Percentiles rank a stretch among this genome's conserved stretches.
phyloP scores from a whole-genome alignment of 202 grass and related monocot species.

The Zoysia matrella region DNA sequence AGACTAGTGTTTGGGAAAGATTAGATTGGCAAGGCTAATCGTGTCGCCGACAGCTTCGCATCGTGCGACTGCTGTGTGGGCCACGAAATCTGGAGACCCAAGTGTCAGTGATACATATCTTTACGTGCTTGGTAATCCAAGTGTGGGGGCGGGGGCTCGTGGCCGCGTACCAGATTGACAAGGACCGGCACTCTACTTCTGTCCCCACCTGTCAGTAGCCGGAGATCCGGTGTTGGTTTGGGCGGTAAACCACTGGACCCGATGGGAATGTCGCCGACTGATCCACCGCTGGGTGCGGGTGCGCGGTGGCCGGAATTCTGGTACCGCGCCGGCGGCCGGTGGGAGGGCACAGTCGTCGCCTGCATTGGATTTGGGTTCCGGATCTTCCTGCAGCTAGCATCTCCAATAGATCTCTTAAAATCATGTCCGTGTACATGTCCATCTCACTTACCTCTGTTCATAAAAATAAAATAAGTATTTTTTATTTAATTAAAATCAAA shows the following conservation, averaged over 20 bases:
- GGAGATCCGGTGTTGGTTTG: background rate
- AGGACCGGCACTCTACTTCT: background rate
- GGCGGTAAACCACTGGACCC: conserved; percentile 21
- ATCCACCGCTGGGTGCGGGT: background rate
- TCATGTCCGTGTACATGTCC: too few relatives aligned
- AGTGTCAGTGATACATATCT: background rate
- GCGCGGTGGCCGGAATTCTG: conserved; percentile 49
- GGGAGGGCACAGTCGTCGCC: background rate
- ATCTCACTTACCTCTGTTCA: too few relatives aligned
- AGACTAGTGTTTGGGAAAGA: conserved; percentile 24
- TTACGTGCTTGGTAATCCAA: background rate
- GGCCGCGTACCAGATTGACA: conserved; percentile 28
- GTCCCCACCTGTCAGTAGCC: background rate
- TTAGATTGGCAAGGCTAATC: background rate
- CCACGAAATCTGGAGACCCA: accelerated
- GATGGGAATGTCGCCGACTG: conserved; percentile 20
- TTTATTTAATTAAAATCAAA: too few relatives aligned
- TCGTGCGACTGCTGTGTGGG: background rate
- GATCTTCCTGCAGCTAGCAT: conserved; percentile 17
- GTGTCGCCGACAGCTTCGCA: background rate
- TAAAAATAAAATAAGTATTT: too few relatives aligned
- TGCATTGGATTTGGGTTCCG: background rate
- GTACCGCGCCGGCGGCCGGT: background rate
- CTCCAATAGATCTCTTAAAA: too few relatives aligned
- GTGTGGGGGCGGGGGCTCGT: background rate